Base-by-base conservation (phyloP, 2,329 filamentous ascomycete species). In the Aureobasidium sp. region DNA sequence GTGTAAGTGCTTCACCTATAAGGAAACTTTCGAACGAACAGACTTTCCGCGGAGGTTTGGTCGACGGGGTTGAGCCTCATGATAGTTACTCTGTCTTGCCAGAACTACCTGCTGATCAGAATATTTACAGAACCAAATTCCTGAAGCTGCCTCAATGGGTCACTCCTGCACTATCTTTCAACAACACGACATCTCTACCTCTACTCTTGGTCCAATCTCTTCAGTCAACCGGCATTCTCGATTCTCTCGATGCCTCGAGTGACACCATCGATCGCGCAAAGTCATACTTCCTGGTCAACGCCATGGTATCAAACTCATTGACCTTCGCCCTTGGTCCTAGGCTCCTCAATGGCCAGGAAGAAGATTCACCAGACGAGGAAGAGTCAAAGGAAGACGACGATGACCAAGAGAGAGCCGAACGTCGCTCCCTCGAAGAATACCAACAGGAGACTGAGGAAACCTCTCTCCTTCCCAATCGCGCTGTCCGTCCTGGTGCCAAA, bases 271-370 rank as follows among this genome's bases (percentile, higher is more conserved):
- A 78, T 50, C 71, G 82, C 8, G 81, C 81, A 6, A 80, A 84
- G 62, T 79, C 78, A 12, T 86, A 84, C 64, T 84, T 86, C 61
- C 67, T 86, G 3, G 76, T 86, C 55, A 84, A 81, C 58, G 76
- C 81, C 3, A 84, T 83, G 52, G 71, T 85, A 8, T 77, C 75
- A 37, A 84, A 81, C 60, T 79, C 76, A 49, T 66, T 85, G 55
- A 85, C 81, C 0, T 86, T 85, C 63, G 79, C 79, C 0, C 68
- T 85, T 3, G 83, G 81, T 0, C 81, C 82, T 1, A 70, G 74
- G 11, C 68, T 85, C 34, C 72, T 85, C 41, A 76, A 79, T 57
- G 66, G 67, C 55, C 63, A 65, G 14, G 67, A 71, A 7, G 72
- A 75, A 49, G 69, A 74, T 44, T 60, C 64, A 4, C 66, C 70